phyloP scores from a whole-genome alignment of 306 rosid genomes.

The Astragalus glycyphyllos region DNA sequence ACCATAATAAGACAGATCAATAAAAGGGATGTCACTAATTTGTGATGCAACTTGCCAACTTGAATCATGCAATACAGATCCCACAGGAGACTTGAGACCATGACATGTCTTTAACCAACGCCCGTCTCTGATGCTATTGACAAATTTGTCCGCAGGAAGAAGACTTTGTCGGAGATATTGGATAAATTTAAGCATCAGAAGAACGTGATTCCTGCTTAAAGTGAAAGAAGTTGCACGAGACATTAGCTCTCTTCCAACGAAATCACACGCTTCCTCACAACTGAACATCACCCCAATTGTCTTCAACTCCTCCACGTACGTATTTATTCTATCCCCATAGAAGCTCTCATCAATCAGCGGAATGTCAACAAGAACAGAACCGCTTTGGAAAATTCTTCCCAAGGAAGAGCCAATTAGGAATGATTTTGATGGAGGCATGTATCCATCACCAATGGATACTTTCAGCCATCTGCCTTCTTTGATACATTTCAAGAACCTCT shows the following conservation, averaged over 20 bases:
- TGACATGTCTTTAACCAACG: slow-evolving; percentile 62
- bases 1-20: slow-evolving; percentile 58
- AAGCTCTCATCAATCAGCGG: slow-evolving; percentile 62
- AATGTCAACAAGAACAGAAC: slow-evolving; percentile 69
- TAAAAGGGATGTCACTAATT: slow-evolving; percentile 70
- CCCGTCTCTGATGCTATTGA: slow-evolving; percentile 45
- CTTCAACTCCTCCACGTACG: slow-evolving; percentile 62
- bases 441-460: slow-evolving; percentile 56
- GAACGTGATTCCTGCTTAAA: slow-evolving; percentile 49
- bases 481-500: slow-evolving; percentile 55
- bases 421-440: slow-evolving; percentile 66
- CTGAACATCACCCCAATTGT: slow-evolving; percentile 73
- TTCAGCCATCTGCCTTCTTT: slow-evolving; percentile 73
- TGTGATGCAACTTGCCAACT: slow-evolving; percentile 63
- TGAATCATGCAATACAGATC: slow-evolving; percentile 58
- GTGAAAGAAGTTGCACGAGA: slow-evolving; percentile 50
- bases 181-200: slow-evolving; percentile 64
- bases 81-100: slow-evolving; percentile 66
- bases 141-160: slow-evolving; percentile 47
- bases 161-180: slow-evolving; percentile 46
- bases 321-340: slow-evolving; percentile 55
- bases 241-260: slow-evolving; percentile 73
- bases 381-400: slow-evolving; percentile 57
- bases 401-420: slow-evolving; percentile 58
- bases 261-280: slow-evolving; percentile 63